Base-by-base conservation (phyloP, 2,329 filamentous ascomycete genomes). In the Aspergillus jensenii region DNA sequence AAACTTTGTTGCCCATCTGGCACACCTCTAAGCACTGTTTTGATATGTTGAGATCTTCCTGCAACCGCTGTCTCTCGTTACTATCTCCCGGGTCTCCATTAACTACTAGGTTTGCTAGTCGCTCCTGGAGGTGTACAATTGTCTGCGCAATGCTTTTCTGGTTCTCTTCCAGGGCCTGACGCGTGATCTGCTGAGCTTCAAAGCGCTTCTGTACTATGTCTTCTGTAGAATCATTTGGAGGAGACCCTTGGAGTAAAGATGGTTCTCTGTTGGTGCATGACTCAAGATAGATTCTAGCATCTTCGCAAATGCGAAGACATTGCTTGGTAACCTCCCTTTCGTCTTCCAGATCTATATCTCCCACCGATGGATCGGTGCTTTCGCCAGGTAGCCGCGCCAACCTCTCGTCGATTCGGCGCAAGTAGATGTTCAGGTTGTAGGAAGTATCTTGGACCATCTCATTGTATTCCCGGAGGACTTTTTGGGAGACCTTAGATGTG, bases 1-100 rank as follows among this genome's bases (percentile, higher is more conserved):
- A 65, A 58, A 71, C 64, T 60, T 73, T 63, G 41, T 63, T 64
- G 21, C 71, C 73, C 58, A 69, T 39, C 64, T 75, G 74, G 66
- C 73, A 77, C 21, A 78, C 62, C 53, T 77, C 74, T 46, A 77
- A 59, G 58, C 71, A 77, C 56, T 77, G 67, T 55, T 69, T 76
- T 17, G 67, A 72, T 33, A 66, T 65, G 47, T 71, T 46, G 43
- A 76, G 67, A 40, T 77, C 74, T 63, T 72, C 62, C 57, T 73
- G 64, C 59, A 78, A 64, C 19, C 65, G 66, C 37, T 62, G 49
- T 62, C 64, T 68, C 62, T 74, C 67, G 7, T 55, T 55, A 6
- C 49, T 9, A 15, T 56, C 23, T 43, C 9, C 48, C 6, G 25
- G 17, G 39, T 68, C 67, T 25, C 62, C 61, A 52, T 67, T 64